Base-by-base conservation (phyloP, 2,329 filamentous ascomycete species). In the Fusarium luffae region DNA sequence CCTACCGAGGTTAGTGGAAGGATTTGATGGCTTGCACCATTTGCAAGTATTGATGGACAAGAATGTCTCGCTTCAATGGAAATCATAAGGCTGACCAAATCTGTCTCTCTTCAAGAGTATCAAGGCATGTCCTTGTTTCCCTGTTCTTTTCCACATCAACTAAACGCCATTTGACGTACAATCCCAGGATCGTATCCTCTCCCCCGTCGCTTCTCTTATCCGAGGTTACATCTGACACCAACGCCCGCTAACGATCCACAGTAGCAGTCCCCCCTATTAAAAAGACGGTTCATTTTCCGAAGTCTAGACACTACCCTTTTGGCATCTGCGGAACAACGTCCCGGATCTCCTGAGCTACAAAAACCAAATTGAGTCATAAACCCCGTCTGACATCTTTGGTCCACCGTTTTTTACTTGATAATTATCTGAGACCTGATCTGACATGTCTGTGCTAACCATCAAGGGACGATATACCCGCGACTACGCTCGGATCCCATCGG, bases 341-440 rank as follows among this genome's bases (percentile, higher is more conserved):
- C 49, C 49, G 34, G 30, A 51, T 51, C 59, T 59, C 25, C 44
- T 59, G 57, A 47, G 8, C 25, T 16, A 27, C 19, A 12, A 27
- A 32, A 32, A 13, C 48, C 16, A 25, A 41, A 61, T 66, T n/a
- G 48, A 66, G 61, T 55, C 44, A 66, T 65, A 16, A n/a, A 14
- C 37, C 48, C 41, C 37, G 63, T 16, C 21, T 41, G 18, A 16
- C 13, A 44, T 18, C 18, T 23, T 23, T 16, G 23, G 3, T 37
- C 61, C 32, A 41, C 32, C 37, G 42, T 14, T 66, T 54, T 52
- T 49, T 19, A 32, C 7, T 54, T 19, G 5, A 19, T 14, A 25
- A 25, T 44, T 41, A 27, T 51, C 25, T 27, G 44, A 59, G 25
- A 14, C 30, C 18, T 66, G 54, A 49, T 49, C 23, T 50, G 48